Evolutionary conservation across 768 basidiomycete genomes (phyloP).

Genomic region (Lactarius quietus): DNA sequence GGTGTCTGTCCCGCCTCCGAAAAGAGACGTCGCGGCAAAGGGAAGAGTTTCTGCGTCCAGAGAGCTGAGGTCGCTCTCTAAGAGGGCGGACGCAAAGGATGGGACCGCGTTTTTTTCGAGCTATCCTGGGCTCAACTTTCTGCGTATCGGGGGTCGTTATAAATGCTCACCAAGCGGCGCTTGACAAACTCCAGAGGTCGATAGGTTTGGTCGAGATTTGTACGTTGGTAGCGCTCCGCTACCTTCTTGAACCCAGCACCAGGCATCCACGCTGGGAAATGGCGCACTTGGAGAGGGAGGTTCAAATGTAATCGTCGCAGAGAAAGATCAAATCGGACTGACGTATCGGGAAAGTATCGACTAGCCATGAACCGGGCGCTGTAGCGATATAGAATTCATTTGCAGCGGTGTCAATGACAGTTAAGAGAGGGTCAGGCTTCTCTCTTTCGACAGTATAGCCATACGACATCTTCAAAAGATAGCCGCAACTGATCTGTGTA

Average conservation of each 20-base stretch:
- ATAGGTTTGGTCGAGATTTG: conserved; percentile 16
- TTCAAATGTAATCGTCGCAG: background rate
- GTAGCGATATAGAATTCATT: conserved; percentile 18
- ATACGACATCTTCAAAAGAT: conserved; percentile 18
- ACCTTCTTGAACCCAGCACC: conserved; percentile 25
- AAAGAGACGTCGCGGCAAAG: conserved; percentile 14
- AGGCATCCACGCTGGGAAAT: conserved; percentile 28
- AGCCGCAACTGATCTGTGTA: conserved; percentile 7
- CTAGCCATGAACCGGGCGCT: conserved; percentile 11
- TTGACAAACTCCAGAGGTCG: conserved; percentile 25
- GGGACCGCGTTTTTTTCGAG: conserved; percentile 3
- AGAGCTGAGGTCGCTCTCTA: background rate
- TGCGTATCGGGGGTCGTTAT: too few relatives aligned
- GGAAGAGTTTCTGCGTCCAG: conserved; percentile 7
- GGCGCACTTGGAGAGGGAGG: conserved; percentile 1
- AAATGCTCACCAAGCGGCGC: conserved; percentile 19
- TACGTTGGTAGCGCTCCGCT: conserved; percentile 10
- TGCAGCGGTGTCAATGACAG: conserved; percentile 14
- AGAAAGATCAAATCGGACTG: background rate
- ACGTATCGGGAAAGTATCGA: conserved; percentile 14
- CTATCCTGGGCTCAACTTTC: background rate
- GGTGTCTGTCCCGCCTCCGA: conserved; percentile 20
- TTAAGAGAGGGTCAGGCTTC: conserved; percentile 12
- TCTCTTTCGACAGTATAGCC: conserved; percentile 12
- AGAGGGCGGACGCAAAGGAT: conserved; percentile 9